A percentile compares a stretch with the other conserved stretches of the same genome.
Evolutionary conservation across 2,329 filamentous ascomycete genomes (phyloP).

Genomic region (Achaetomium macrosporum): DNA sequence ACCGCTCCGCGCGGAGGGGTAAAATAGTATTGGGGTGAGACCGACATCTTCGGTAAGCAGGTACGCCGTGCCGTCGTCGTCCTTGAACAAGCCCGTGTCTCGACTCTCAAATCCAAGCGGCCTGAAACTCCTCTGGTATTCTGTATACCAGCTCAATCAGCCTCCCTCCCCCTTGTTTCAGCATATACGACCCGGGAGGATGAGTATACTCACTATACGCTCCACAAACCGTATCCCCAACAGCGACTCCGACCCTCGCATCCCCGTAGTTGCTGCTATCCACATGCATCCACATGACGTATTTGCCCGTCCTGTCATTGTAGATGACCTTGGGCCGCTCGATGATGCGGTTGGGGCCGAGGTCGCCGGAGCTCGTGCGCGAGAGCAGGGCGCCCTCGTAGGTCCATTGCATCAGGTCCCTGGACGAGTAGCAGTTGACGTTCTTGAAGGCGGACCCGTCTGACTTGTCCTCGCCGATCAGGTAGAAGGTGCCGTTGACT

Average conservation of each 20-base stretch:
- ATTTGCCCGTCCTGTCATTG: constrained; percentile 57
- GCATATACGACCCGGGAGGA: not conserved
- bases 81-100: constrained; percentile 56
- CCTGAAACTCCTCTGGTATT: constrained; percentile 12
- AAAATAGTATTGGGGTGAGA: not conserved
- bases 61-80: constrained; percentile 56
- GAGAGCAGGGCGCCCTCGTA: constrained; percentile 55
- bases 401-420: constrained; percentile 58
- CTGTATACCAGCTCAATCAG: not conserved
- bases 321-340: constrained; percentile 65
- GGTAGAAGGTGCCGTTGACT: constrained; percentile 54
- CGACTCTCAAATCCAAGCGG: constrained; percentile 39
- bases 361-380: constrained; percentile 45
- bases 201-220: not conserved
- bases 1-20: not conserved
- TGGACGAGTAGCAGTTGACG: constrained; percentile 62
- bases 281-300: constrained; percentile 66
- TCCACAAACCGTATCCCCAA: constrained; percentile 53
- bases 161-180: not conserved
- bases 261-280: constrained; percentile 56
- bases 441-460: constrained; percentile 56
- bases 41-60: constrained; percentile 57
- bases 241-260: constrained; percentile 60
- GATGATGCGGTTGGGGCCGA: constrained; percentile 57
- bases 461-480: constrained; percentile 65